These are phyloP conservation scores for Nakazawaea siamensis DNA, from an alignment of 805 yeast species.

Conservation along the genomic window DNA sequence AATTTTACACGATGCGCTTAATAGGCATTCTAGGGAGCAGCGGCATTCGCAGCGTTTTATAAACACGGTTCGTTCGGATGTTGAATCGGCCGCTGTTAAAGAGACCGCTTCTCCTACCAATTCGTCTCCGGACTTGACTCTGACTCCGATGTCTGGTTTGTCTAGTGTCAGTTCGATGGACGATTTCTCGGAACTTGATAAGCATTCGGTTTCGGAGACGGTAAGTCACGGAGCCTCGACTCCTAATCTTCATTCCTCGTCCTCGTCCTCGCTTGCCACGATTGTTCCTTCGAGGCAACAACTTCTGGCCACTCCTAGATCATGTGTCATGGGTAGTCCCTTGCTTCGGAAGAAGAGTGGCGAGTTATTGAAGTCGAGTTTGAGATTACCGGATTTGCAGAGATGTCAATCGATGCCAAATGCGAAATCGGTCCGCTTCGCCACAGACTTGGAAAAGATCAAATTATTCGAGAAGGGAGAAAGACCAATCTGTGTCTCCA, in stretches of 20 bases:
- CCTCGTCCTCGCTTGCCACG: constrained; percentile 9
- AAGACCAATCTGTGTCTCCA: constrained; percentile 57
- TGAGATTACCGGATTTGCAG: constrained; percentile 39
- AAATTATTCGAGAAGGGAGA: constrained; percentile 56
- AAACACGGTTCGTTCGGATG: background rate
- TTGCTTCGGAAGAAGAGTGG: constrained; percentile 80
- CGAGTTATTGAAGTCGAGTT: constrained; percentile 72
- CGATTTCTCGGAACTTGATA: constrained; percentile 1
- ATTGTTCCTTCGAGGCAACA: constrained; percentile 4
- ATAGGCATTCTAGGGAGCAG: constrained; percentile 6
- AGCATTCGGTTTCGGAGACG: background rate
- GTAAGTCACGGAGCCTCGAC: background rate
- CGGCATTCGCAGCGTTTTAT: constrained; percentile 8
- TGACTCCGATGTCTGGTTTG: constrained; percentile 6
- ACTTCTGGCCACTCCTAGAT: constrained; percentile 4
- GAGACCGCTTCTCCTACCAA: constrained; percentile 5
- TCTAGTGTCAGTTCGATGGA: constrained; percentile 11
- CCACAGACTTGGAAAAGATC: constrained; percentile 49
- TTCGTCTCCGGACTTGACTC: constrained; percentile 7
- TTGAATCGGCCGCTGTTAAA: background rate
- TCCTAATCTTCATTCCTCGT: background rate
- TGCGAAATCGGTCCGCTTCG: constrained; percentile 56
- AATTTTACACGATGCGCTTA: constrained; percentile 5
- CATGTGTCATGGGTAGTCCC: constrained; percentile 13
- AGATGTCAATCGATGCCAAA: constrained; percentile 43